Evolutionary conservation across 148 eudicot genomes (phyloP).

Genomic region (Simmondsia chinensis): DNA sequence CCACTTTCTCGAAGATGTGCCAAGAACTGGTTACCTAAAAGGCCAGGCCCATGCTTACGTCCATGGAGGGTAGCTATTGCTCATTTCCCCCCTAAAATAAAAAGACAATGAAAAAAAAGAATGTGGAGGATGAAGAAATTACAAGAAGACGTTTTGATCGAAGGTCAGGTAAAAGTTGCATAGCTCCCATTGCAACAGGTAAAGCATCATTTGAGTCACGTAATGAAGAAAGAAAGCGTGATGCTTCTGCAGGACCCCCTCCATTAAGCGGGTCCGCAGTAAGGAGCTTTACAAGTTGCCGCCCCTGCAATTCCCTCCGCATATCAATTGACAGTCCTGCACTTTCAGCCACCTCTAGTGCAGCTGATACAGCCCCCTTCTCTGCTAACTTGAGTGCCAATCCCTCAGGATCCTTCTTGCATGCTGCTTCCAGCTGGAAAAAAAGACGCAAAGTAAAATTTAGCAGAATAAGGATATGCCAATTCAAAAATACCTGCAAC

Average conservation of each 20-base stretch:
- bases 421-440: conserved; percentile 76
- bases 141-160: conserved; percentile 98
- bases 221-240: conserved; percentile 92
- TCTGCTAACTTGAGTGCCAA: conserved; percentile 91
- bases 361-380: conserved; percentile 98
- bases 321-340: conserved; percentile 85
- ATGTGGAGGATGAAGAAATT: conserved; percentile 13
- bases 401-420: conserved; percentile 97
- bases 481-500: too few species aligned
- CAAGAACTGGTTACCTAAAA: too few species aligned
- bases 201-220: conserved; percentile 91
- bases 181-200: conserved; percentile 95
- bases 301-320: conserved; percentile 91
- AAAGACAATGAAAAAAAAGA: neutral
- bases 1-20: too few species aligned
- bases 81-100: neutral
- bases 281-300: conserved; percentile 97
- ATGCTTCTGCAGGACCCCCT: conserved; percentile 99
- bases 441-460: neutral
- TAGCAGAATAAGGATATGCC: neutral
- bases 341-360: conserved; percentile 98
- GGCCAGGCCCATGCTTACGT: too few species aligned
- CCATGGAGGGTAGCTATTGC: neutral
- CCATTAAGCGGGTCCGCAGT: conserved; percentile 94
- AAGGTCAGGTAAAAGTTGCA: conserved; percentile 94